These are phyloP conservation scores for Berkeleyomyces rouxiae DNA, from an alignment of 2,329 filamentous ascomycete species.

Conservation along the genomic window DNA sequence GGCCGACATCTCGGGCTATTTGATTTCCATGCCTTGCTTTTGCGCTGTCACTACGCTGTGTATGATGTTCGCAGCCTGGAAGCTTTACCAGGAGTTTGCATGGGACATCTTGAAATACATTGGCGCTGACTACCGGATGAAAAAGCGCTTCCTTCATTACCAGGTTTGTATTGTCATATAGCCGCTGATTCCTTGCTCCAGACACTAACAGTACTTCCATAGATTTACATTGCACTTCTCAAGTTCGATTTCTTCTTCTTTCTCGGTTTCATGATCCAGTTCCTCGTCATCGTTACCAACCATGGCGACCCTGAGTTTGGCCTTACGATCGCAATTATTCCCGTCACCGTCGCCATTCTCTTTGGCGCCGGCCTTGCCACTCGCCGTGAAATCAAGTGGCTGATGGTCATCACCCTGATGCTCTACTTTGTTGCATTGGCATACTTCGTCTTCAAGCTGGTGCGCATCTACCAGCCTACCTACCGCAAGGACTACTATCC, in stretches of 20 bases:
- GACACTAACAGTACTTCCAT: not conserved
- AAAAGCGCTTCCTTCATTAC: slow-evolving; percentile 87
- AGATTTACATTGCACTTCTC: slow-evolving; percentile 94
- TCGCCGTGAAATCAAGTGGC: slow-evolving; percentile 60
- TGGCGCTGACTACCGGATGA: slow-evolving; percentile 90
- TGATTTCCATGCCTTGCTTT: slow-evolving; percentile 73
- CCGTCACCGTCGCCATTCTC: slow-evolving; percentile 78
- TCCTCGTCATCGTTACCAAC: slow-evolving; percentile 74
- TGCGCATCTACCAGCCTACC: slow-evolving; percentile 70
- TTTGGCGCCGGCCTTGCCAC: slow-evolving; percentile 69
- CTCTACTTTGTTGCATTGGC: slow-evolving; percentile 78
- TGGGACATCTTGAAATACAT: slow-evolving; percentile 99
- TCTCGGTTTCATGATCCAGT: slow-evolving; percentile 94
- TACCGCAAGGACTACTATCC: slow-evolving; percentile 50
- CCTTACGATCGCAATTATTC: slow-evolving; percentile 76
- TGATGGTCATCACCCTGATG: slow-evolving; percentile 64
- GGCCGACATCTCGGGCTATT: slow-evolving; percentile 51
- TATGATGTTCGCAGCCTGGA: slow-evolving; percentile 72
- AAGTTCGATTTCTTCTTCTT: slow-evolving; percentile 99
- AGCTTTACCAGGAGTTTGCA: slow-evolving; percentile 94
- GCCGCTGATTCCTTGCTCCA: not conserved
- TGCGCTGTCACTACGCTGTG: slow-evolving; percentile 58
- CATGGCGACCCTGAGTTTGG: slow-evolving; percentile 59
- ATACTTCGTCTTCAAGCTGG: slow-evolving; percentile 97
- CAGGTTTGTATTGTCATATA: slow-evolving; percentile 44